Base-by-base conservation (phyloP, 371 early-diverging fungal genomes). In the Smittium mucronatum region DNA sequence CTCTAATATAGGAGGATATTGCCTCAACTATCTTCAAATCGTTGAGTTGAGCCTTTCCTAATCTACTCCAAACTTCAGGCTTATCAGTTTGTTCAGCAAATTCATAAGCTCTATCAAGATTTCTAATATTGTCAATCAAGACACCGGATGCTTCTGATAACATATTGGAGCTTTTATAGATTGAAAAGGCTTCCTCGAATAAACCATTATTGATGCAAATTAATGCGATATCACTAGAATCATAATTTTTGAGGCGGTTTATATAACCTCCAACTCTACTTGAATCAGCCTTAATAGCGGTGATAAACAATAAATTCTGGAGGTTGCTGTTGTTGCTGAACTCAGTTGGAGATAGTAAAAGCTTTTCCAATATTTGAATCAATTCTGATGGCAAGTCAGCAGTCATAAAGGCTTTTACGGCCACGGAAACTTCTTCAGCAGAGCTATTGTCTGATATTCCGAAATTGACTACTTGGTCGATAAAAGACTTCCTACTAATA, bases 321-420 rank as follows among this genome's bases (percentile, higher is more conserved):
- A 98, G 82, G 67, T 93, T 97, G 75, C 89, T 86, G 85, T 97
- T 94, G 78, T 96, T 95, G 73, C 86, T 90, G 75, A 98, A 98
- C 47, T 47, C 47, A 11, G 47, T 47, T 5, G 92, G 86, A 30
- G 92, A 86, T 63, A 97, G 81, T 0, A 98, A 88, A 74, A 98
- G 84, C 86, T 95, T 95, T 77, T 97, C 98, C 74, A 98, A 79
- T 5, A 98, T 83, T 78, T 93, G 96, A 73, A 98, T 93, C 70
- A 98, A 82, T 80, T 97, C 97, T 63, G 91, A 87, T 25, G 97
- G 94, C 35, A 98, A 83, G 67, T 92, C 89, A 36, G 97, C 95
- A 31, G 88, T 88, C 95, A 98, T 97, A 71, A 98, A 97, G 0
- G 97, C 97, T 81, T 95, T 96, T 70, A 98, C 98, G 16, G 95